Percentiles rank a stretch among this genome's conserved stretches.
phyloP scores from a whole-genome alignment of 257 asterid species.

The Oldenlandia corymbosa region DNA sequence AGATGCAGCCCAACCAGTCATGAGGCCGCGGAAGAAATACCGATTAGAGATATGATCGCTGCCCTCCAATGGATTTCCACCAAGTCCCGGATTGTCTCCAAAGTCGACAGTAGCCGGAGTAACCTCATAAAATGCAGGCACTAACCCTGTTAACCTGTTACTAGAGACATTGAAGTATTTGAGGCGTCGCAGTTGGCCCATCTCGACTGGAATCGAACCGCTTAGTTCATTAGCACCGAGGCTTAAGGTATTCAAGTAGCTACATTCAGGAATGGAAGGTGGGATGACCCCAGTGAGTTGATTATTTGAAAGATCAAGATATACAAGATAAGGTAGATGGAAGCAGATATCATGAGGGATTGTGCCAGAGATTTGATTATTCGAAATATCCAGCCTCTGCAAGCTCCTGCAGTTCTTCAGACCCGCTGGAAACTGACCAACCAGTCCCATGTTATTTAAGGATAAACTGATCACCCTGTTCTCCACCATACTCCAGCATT shows the following conservation, averaged over 20 bases:
- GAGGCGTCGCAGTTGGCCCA: not conserved
- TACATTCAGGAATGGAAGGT: slow-evolving; percentile 2
- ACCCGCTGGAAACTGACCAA: slow-evolving; percentile 23
- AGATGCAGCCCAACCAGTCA: slow-evolving; percentile 1
- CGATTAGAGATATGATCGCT: not conserved
- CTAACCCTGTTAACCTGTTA: slow-evolving; percentile 10
- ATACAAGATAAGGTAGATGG: not conserved
- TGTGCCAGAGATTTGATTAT: slow-evolving; percentile 17
- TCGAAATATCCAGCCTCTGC: slow-evolving; percentile 19
- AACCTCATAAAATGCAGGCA: slow-evolving; percentile 1
- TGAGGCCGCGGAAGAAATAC: not conserved
- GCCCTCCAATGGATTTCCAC: slow-evolving; percentile 16
- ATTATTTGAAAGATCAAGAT: slow-evolving; percentile 24
- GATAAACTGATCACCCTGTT: slow-evolving; percentile 10
- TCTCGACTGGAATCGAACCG: slow-evolving; percentile 17
- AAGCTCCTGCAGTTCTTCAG: slow-evolving; percentile 11
- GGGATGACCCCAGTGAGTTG: slow-evolving; percentile 23
- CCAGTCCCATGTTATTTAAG: slow-evolving; percentile 10
- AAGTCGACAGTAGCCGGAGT: not conserved
- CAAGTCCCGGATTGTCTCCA: slow-evolving; percentile 19
- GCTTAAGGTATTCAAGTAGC: not conserved
- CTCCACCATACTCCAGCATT: slow-evolving; percentile 19
- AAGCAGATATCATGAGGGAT: slow-evolving; percentile 17
- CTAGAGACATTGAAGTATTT: not conserved
- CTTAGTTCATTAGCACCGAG: slow-evolving; percentile 9